Evolutionary conservation across 148 eudicot species (phyloP), one percentile per base, ranked within the genome.

Genomic region (Beta vulgaris): DNA sequence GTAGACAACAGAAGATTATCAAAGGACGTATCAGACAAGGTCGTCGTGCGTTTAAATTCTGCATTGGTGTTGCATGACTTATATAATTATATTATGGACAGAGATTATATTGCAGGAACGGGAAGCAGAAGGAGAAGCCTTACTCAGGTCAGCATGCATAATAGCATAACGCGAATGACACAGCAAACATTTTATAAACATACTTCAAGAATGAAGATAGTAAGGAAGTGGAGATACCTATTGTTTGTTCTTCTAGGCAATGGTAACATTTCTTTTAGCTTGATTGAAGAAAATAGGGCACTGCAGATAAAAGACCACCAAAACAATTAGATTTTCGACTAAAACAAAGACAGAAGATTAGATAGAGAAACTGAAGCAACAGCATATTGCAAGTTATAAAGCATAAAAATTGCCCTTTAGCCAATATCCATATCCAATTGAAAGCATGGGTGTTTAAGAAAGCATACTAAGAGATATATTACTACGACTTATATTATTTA

Each of bases 201-300:
- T 13, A 78, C 23, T 4, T 69, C 15, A 14, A 3, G 36, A 69
- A 51, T 26, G 13, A 26, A 39, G 7, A 66, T 32, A 44, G 37
- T 1, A 8, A 49, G 36, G 32, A 36, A 25, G 16, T 3, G 42
- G 18, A 37, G n/a, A 37, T 70, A 80, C 83, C 75, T 75, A 53
- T 58, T n/a, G 69, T 31, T 25, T 53, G 28, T 72, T 34, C 72
- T 44, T 25, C 28, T 34, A 53, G 69, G 29, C 53, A 53, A 21
- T 25, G 29, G 63, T 39, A 48, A 55, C 71, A 58, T 18, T 49
- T 67, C 32, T 18, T 42, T 64, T 54, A 57, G 53, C 51, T 76
- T 25, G 71, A 80, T n/a, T 63, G 75, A 53, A 80, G 48, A 57
- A 80, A 53, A 73, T 80, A 80, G 6, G 79, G 79, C 44, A 80